Evolutionary conservation across 192 early-diverging fungal genomes (phyloP).

Genomic region (Coemansia sp.): DNA sequence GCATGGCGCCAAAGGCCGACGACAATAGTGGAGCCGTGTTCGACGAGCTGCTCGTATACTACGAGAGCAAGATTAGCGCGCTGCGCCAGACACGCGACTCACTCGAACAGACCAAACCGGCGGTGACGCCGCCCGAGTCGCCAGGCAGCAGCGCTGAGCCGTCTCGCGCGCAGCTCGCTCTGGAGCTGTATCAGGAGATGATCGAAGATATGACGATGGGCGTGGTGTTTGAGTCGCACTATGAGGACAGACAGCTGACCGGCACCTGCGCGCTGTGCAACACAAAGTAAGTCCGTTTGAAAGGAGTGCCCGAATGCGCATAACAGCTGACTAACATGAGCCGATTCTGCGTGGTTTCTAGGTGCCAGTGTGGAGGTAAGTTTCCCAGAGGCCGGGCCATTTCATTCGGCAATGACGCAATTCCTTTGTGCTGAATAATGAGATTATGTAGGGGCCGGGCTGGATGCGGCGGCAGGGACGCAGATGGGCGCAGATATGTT

Average conservation of each 20-base stretch:
- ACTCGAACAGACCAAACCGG: slow-evolving; percentile 33
- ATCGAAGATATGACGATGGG: slow-evolving; percentile 73
- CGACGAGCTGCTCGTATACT: slow-evolving; percentile 46
- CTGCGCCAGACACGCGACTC: slow-evolving; percentile 38
- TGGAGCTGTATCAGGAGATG: slow-evolving; percentile 57
- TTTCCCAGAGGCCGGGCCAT: slow-evolving; percentile 6
- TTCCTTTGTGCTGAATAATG: too few species aligned
- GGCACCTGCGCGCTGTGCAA: slow-evolving; percentile 72
- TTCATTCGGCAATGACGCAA: too few species aligned
- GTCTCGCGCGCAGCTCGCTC: slow-evolving; percentile 34
- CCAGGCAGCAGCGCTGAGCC: slow-evolving; percentile 9
- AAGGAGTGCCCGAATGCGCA: background rate
- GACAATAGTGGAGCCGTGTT: slow-evolving; percentile 24
- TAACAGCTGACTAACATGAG: background rate
- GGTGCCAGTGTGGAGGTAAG: slow-evolving; percentile 54
- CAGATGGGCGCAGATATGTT: slow-evolving; percentile 57
- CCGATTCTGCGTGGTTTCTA: slow-evolving; percentile 18
- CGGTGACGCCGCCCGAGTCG: slow-evolving; percentile 20
- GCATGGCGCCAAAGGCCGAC: slow-evolving; percentile 13
- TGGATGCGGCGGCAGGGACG: slow-evolving; percentile 12
- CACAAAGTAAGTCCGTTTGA: slow-evolving; percentile 60
- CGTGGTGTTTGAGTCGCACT: slow-evolving; percentile 70
- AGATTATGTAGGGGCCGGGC: slow-evolving; percentile 1
- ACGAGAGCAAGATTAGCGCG: slow-evolving; percentile 36
- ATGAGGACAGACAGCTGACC: slow-evolving; percentile 61